Evolutionary conservation across 306 rosid genomes (phyloP).

Genomic region (Malus domestica): DNA sequence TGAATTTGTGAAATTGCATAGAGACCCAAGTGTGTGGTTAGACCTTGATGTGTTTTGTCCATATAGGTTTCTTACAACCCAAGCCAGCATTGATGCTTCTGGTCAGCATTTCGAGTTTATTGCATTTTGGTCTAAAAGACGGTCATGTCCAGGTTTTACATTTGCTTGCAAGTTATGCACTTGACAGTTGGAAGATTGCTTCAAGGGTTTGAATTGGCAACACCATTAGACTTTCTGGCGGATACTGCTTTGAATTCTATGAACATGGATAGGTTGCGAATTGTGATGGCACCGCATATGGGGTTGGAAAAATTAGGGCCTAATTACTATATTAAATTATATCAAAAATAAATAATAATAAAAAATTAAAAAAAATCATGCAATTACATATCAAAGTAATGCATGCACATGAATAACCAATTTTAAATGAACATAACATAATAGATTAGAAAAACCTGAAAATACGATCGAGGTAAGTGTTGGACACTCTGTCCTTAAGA

Average conservation of each 20-base stretch:
- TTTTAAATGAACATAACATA: too few relatives aligned
- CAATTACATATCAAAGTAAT: too few relatives aligned
- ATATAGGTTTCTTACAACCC: constrained; percentile 31
- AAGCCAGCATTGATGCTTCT: constrained; percentile 24
- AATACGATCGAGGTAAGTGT: too few relatives aligned
- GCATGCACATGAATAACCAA: too few relatives aligned
- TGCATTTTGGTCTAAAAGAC: constrained; percentile 51
- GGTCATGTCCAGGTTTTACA: constrained; percentile 46
- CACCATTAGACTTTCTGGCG: constrained; percentile 13
- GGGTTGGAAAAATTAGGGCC: too few relatives aligned
- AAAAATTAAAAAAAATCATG: too few relatives aligned
- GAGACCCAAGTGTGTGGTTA: constrained; percentile 44
- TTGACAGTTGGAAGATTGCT: constrained; percentile 40
- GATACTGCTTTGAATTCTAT: constrained; percentile 27
- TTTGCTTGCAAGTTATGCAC: constrained; percentile 38
- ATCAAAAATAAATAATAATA: too few relatives aligned
- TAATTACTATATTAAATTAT: too few relatives aligned
- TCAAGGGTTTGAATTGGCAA: constrained; percentile 42
- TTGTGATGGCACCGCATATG: too few relatives aligned
- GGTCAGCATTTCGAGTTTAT: constrained; percentile 38
- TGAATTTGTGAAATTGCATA: constrained; percentile 50
- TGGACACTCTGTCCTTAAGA: too few relatives aligned
- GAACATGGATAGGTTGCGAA: background rate
- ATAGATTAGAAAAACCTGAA: too few relatives aligned
- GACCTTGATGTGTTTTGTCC: constrained; percentile 44